Evolutionary conservation across 805 yeast genomes (phyloP).

Genomic region (Hanseniaspora hatyaiensis): DNA sequence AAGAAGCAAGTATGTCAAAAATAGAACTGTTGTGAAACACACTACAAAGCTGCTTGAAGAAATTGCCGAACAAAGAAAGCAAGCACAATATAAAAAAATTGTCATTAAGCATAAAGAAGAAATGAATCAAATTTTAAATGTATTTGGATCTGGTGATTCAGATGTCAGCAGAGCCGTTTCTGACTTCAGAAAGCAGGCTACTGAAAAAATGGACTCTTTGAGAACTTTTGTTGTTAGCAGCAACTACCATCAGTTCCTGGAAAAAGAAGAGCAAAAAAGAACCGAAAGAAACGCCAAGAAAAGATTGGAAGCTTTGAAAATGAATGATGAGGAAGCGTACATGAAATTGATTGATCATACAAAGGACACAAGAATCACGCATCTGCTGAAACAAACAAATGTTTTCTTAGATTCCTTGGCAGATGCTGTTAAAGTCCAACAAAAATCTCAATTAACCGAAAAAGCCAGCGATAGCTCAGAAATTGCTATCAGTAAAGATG

Average conservation of each 20-base stretch:
- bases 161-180: conserved; percentile 27
- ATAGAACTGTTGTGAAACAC: conserved; percentile 58
- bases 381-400: conserved; percentile 69
- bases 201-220: conserved; percentile 20
- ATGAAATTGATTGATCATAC: conserved; percentile 74
- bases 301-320: conserved; percentile 75
- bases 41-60: conserved; percentile 68
- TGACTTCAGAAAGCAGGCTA: conserved; percentile 24
- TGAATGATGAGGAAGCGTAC: conserved; percentile 82
- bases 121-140: conserved; percentile 37
- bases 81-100: conserved; percentile 43
- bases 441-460: conserved; percentile 23
- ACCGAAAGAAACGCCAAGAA: conserved; percentile 74
- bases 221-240: background rate
- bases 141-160: conserved; percentile 33
- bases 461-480: conserved; percentile 34
- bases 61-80: conserved; percentile 48
- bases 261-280: conserved; percentile 64
- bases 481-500: too few relatives aligned
- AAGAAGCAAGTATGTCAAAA: conserved; percentile 55
- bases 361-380: conserved; percentile 77
- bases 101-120: conserved; percentile 30
- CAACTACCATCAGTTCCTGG: conserved; percentile 40
- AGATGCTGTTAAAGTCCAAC: conserved; percentile 68
- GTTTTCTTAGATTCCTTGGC: conserved; percentile 65